phyloP scores from a whole-genome alignment of 495 filamentous ascomycete species.

The Stereocaulon alpinum region DNA sequence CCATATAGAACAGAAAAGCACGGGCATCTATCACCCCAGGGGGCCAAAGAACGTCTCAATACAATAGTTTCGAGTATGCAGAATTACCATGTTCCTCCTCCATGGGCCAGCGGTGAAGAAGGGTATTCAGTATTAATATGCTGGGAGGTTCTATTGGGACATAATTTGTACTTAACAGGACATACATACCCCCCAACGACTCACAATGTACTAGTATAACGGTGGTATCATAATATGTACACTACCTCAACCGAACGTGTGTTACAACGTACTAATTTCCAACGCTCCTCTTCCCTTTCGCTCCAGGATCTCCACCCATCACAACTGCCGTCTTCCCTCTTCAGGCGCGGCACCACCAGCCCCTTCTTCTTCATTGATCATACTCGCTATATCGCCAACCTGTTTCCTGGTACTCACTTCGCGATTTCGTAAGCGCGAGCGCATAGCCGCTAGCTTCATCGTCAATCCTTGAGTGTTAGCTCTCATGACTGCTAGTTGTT shows the following conservation, averaged over 20 bases:
- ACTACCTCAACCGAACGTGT: neutral
- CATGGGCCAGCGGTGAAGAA: no score
- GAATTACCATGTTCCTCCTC: no score
- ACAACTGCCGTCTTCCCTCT: slow-evolving; percentile 7
- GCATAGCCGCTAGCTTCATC: slow-evolving; percentile 50
- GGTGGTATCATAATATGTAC: neutral
- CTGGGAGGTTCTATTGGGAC: no score
- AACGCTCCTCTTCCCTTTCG: no score
- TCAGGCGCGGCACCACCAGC: neutral
- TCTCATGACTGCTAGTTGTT: slow-evolving; percentile 96
- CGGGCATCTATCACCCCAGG: no score
- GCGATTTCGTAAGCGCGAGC: slow-evolving; percentile 38
- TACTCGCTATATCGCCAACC: slow-evolving; percentile 71
- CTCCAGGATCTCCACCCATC: neutral
- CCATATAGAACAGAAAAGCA: no score
- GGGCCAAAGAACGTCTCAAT: no score
- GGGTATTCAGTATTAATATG: no score
- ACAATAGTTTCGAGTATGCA: no score
- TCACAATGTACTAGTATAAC: neutral
- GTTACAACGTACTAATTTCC: no score
- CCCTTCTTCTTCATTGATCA: slow-evolving; percentile 39
- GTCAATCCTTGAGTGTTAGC: slow-evolving; percentile 84
- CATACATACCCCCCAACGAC: no score
- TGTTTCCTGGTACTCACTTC: slow-evolving; percentile 79
- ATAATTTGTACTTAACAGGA: no score